Conservation (phyloP, 2,329 filamentous ascomycete species). For the Myriosclerotinia curreyana region DNA sequence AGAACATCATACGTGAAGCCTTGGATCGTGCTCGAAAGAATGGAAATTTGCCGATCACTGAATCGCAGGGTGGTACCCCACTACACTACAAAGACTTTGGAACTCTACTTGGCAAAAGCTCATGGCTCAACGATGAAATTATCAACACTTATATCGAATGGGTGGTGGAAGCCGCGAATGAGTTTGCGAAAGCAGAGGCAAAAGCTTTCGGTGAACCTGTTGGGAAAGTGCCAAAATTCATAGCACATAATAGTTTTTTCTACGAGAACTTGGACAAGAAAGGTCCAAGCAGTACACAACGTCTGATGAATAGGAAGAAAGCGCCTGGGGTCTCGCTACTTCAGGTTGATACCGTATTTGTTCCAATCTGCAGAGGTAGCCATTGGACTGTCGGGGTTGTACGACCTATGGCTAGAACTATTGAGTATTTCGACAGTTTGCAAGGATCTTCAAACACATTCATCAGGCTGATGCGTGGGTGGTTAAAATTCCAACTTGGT, state of each 20-base stretch:
- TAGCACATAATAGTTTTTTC: constrained; percentile 65
- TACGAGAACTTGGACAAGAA: constrained; percentile 53
- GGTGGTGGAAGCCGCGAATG: constrained; percentile 58
- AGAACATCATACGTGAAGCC: constrained; percentile 37
- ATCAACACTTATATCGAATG: constrained; percentile 65
- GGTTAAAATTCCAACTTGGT: constrained; percentile 58
- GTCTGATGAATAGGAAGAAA: constrained; percentile 56
- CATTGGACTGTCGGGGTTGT: constrained; percentile 75
- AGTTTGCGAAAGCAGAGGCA: constrained; percentile 47
- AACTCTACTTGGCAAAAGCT: constrained; percentile 54
- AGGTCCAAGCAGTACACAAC: constrained; percentile 48
- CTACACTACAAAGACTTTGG: constrained; percentile 59
- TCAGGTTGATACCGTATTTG: constrained; percentile 62
- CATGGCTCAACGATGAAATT: constrained; percentile 76
- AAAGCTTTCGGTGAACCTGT: constrained; percentile 35
- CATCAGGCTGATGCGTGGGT: constrained; percentile 47
- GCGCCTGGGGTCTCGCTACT: constrained; percentile 61
- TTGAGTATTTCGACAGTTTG: constrained; percentile 70
- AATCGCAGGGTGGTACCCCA: constrained; percentile 49
- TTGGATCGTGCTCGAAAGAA: constrained; percentile 33
- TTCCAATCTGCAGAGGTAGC: constrained; percentile 61
- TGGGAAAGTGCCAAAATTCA: constrained; percentile 56
- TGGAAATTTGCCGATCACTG: constrained; percentile 42
- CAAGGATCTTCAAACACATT: constrained; percentile 44
- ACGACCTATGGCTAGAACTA: constrained; percentile 55